phyloP scores from a whole-genome alignment of 2,329 filamentous ascomycete genomes.

The Talaromyces sp. region DNA sequence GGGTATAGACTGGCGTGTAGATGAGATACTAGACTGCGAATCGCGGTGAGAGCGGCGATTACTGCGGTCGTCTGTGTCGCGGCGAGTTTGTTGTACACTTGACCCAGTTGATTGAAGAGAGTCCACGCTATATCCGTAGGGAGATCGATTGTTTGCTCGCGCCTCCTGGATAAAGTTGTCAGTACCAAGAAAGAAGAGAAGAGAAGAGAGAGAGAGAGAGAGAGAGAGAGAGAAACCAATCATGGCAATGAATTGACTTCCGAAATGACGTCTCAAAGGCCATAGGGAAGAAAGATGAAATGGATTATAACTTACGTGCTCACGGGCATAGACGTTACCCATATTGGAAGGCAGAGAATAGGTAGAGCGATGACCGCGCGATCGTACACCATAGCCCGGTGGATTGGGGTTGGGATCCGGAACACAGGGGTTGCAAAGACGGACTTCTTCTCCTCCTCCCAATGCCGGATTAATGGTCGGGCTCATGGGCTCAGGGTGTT shows the following conservation, averaged over 20 bases:
- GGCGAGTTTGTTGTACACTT: constrained; percentile 18
- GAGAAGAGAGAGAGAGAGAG: too few species aligned
- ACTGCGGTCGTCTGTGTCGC: background rate
- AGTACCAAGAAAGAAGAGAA: too few species aligned
- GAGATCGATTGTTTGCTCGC: constrained; percentile 10
- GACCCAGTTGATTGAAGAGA: constrained; percentile 14
- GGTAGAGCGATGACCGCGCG: constrained; percentile 23
- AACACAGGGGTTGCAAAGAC: constrained; percentile 73
- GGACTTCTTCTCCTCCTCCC: constrained; percentile 68
- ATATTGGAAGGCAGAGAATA: constrained; percentile 26
- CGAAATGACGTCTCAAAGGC: too few species aligned
- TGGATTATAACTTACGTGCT: background rate
- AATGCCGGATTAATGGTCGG: constrained; percentile 51
- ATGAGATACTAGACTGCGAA: constrained; percentile 1
- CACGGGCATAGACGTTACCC: background rate
- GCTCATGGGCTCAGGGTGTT: constrained; percentile 33
- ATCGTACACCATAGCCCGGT: constrained; percentile 33
- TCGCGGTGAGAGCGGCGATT: background rate
- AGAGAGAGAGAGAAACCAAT: too few species aligned
- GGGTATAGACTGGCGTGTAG: constrained; percentile 5
- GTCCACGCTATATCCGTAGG: background rate
- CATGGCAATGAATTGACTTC: too few species aligned
- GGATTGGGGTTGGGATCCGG: constrained; percentile 68
- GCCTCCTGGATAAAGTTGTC: background rate
- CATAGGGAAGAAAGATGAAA: too few species aligned